Base-by-base conservation (phyloP, 23 red algal species). In the Gracilaria domingensis region DNA sequence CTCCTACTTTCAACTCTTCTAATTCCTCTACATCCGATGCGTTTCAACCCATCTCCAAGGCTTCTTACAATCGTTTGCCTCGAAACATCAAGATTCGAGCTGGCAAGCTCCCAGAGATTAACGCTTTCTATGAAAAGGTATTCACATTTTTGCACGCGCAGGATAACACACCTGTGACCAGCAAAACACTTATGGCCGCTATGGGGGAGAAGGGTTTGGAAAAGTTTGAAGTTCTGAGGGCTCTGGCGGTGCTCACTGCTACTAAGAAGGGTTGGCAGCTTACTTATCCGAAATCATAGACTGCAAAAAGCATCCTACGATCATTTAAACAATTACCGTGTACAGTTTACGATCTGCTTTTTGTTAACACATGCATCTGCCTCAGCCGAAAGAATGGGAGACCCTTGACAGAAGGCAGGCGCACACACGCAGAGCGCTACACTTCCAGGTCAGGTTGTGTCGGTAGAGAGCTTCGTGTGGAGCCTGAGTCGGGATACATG, bases 51-150 rank as follows among this genome's bases (percentile, higher is more conserved):
- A 74, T 90, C 18, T 38, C 47, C 16, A 90, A 80, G 37, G 57
- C 71, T 21, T 72, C 74, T 14, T 90, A 90, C 37, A 90, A 90
- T 60, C 70, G 87, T 25, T 37, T 90, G 54, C 87, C 87, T 25
- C 66, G 87, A 9, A 90, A 90, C 58, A 66, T 90, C 13, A 90
- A 90, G 48, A 81, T 90, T 34, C 71, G 64, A 12, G 87, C 87
- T 5, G 87, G 87, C 29, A 90, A 81, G 87, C 57, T 90, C 17
- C 23, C 12, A 20, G 87, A 79, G 36, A 78, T 90, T 18, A 90
- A 90, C 37, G 54, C 71, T 18, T 90, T 90, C 61, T 90, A 90
- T 39, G 54, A 90, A 70, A 77, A 90, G 57, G 87, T 90, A 39
- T 90, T 71, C 21, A 65, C 48, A 37, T 71, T 90, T 33, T 54